phyloP scores from a whole-genome alignment of 306 rosid species.

The Dryas alaskensis region DNA sequence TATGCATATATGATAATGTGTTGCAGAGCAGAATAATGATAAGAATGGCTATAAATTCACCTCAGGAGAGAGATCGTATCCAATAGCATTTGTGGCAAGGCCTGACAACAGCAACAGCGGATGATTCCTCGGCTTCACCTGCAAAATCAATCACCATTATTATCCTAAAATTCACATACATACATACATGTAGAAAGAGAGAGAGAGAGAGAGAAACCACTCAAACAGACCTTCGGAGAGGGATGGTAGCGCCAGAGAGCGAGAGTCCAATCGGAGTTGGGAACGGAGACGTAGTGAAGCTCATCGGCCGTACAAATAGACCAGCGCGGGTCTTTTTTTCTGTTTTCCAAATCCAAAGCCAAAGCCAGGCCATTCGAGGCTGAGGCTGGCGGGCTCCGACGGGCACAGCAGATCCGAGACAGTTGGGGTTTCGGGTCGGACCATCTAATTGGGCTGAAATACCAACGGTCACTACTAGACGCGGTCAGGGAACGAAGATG shows the following conservation, averaged over 20 bases:
- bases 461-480: not conserved
- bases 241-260: slow-evolving; percentile 96
- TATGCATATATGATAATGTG: not conserved
- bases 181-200: not conserved
- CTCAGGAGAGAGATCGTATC: slow-evolving; percentile 89
- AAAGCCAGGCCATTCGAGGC: slow-evolving; percentile 18
- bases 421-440: slow-evolving; percentile 34
- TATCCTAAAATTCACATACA: not conserved
- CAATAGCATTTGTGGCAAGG: slow-evolving; percentile 80
- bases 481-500: slow-evolving; percentile 5
- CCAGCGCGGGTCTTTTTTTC: slow-evolving; percentile 22
- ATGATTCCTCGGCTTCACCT: slow-evolving; percentile 73
- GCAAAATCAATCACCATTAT: slow-evolving; percentile 8
- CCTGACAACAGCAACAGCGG: slow-evolving; percentile 84
- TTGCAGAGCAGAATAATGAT: not conserved
- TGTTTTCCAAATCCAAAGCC: slow-evolving; percentile 29
- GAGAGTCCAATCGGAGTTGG: slow-evolving; percentile 80
- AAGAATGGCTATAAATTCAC: slow-evolving; percentile 26
- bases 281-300: slow-evolving; percentile 66
- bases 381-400: slow-evolving; percentile 8
- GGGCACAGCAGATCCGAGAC: not conserved
- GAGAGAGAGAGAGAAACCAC: slow-evolving; percentile 1
- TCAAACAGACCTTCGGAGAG: slow-evolving; percentile 44
- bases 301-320: slow-evolving; percentile 78
- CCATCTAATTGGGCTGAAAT: slow-evolving; percentile 8